Evolutionary conservation across 2,329 filamentous ascomycete species (phyloP), one percentile per base, ranked within the genome.

Genomic region (Sporothrix luriei): DNA sequence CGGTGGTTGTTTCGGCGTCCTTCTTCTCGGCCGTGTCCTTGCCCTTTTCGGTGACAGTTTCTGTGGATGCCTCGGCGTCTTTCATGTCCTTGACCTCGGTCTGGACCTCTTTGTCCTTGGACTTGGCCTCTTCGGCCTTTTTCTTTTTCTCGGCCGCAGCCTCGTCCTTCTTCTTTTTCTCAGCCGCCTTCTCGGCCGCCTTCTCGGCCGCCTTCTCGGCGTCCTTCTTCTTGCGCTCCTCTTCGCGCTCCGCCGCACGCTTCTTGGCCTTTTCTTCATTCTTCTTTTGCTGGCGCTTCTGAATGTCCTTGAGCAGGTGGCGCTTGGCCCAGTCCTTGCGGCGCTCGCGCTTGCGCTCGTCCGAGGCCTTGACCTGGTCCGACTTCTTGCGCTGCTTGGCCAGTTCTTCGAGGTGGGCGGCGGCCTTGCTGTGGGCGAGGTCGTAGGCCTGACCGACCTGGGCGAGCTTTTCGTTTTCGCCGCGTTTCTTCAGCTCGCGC

Each of bases 381-480:
- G 78, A 72, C 0, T 80, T 82, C 74, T 87, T 84, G 13, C 82
- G 78, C 33, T 84, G 74, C 38, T 81, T 82, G 3, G 86, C 88
- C 11, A 79, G 74, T n/a, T 75, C 76, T 26, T 76, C 75, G 26
- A 79, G 71, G 61, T 80, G 78, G 1, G 74, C 75, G 0, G 78
- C 75, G 2, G 77, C 78, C 76, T 91, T 91, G 72, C 86, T 85
- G 76, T 91, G 88, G 0, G 90, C 89, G 6, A 91, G 82, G 73
- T 92, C 90, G 72, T 91, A 91, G 1, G 88, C 88, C 66, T 88
- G 82, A 1, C 90, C 90, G n/a, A 90, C 87, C 13, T 87, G 83
- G 0, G 89, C 83, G 1, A 96, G 84, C 78, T 96, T 96, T 74
- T 93, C 91, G 33, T 91, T 95, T 75, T 93, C 90, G 19, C 89